Base-by-base conservation (phyloP, 208 protist genomes). In the Trypanosoma vivax region DNA sequence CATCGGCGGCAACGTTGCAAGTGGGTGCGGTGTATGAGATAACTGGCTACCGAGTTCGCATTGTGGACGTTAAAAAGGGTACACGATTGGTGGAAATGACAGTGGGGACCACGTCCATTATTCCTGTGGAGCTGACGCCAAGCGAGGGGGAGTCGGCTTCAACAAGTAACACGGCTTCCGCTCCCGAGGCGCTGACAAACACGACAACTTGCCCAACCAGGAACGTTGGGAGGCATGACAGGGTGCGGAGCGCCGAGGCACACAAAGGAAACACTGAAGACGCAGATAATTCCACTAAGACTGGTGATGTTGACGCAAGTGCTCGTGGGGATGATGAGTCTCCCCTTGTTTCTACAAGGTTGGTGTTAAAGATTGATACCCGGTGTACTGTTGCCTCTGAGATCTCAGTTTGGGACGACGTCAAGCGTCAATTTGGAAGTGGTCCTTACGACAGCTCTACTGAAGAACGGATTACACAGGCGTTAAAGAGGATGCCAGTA, bases 351-450 rank as follows among this genome's bases (percentile, higher is more conserved):
- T 13, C 14, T 19, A 7, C 16, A 33, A 60, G 60, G 19, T 64
- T 88, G 21, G 65, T 64, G 19, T 52, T 94, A 9, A 86, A 88
- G 55, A 84, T 95, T 16, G 88, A 95, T 64, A 86, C 88, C 0
- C 86, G 87, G 40, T 73, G 83, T 65, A 92, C 83, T 14, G 60
- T 95, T n/a, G 88, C 85, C 5, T 54, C 74, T 2, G 88, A 95
- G 59, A 38, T 51, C 14, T 87, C 82, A 1, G 39, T 95, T n/a
- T 90, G 79, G 84, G 79, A 76, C 0, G 88, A 95, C 31, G 79
- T 95, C 21, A 65, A 72, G 34, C 79, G 87, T 54, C 84, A 88
- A 60, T 92, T 79, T 67, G 85, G 88, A n/a, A 51, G 56, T 6
- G 83, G 79, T 4, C 84, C 85, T 1, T 92, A 90, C 70, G 60